Percentiles rank a stretch among this genome's conserved stretches.
Evolutionary conservation across 176 grass and related monocot species (phyloP).

Genomic region (Phragmites australis): DNA sequence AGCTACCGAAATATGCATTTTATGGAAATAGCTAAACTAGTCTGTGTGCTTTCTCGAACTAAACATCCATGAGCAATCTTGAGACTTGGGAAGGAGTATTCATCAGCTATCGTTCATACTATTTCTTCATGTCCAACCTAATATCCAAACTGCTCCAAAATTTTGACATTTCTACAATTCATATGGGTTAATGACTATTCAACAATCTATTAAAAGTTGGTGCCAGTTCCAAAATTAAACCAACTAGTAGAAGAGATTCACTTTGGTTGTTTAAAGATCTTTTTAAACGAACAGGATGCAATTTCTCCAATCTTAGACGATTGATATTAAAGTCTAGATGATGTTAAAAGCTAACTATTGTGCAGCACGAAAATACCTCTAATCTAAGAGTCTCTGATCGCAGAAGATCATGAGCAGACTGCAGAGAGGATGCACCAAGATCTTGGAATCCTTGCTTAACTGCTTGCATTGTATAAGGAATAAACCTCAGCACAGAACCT

Average conservation of each 20-base stretch:
- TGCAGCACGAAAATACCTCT: slow-evolving; percentile 57
- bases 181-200: not conserved
- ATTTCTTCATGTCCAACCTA: not conserved
- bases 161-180: not conserved
- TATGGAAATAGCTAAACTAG: not conserved
- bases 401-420: slow-evolving; percentile 79
- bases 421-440: slow-evolving; percentile 82
- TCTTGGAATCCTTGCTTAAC: slow-evolving; percentile 98
- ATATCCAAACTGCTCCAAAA: not conserved
- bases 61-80: not conserved
- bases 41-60: not conserved
- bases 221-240: not conserved
- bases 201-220: not conserved
- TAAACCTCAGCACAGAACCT: slow-evolving; percentile 88
- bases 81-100: not conserved
- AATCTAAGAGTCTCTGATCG: slow-evolving; percentile 64
- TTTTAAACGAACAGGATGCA: not conserved
- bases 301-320: slow-evolving; percentile 11
- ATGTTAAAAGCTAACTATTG: not conserved
- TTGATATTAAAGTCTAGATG: not conserved
- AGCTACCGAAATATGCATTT: not conserved
- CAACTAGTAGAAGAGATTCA: not conserved
- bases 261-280: not conserved
- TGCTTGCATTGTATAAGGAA: slow-evolving; percentile 97
- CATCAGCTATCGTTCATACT: not conserved